Percentiles rank a stretch among this genome's conserved stretches.
phyloP scores from a whole-genome alignment of 1,139 yeast species.

The Lodderomyces metapsilosis region DNA sequence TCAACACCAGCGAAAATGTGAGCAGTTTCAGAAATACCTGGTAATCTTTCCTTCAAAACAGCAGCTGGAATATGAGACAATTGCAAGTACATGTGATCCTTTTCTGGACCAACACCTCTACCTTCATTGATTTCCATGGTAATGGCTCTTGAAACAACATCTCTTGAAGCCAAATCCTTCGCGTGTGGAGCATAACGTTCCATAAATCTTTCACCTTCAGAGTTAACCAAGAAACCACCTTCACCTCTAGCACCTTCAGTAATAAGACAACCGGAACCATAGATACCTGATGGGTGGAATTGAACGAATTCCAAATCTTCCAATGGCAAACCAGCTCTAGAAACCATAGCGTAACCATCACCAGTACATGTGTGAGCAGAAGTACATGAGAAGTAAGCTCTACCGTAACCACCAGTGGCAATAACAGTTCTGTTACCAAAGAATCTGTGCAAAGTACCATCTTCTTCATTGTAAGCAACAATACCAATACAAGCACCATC shows the following conservation, averaged over 20 bases:
- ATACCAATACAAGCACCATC: conserved; percentile 97
- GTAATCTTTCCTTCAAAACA: conserved; percentile 92
- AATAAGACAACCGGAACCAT: conserved; percentile 97
- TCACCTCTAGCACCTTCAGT: conserved; percentile 99
- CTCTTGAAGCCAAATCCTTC: conserved; percentile 97
- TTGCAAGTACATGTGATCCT: conserved; percentile 95
- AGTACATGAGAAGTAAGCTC: conserved; percentile 98
- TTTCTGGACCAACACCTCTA: conserved; percentile 96
- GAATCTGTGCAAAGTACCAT: conserved; percentile 97
- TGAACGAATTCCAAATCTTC: conserved; percentile 98
- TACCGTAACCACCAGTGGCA: conserved; percentile 99
- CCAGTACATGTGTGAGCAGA: conserved; percentile 99
- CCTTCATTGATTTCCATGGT: conserved; percentile 98
- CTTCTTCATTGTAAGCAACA: conserved; percentile 97
- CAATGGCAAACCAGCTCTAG: conserved; percentile 96
- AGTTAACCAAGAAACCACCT: conserved; percentile 95
- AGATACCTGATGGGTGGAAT: conserved; percentile 99
- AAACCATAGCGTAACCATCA: conserved; percentile 97
- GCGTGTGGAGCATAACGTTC: conserved; percentile 99
- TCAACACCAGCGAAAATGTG: conserved; percentile 99
- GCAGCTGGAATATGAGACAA: conserved; percentile 91
- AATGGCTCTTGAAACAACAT: conserved; percentile 97
- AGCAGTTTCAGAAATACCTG: conserved; percentile 99
- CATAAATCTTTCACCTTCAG: conserved; percentile 99
- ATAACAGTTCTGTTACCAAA: conserved; percentile 94